A percentile compares a stretch with the other conserved stretches of the same genome.
Conservation (phyloP, 495 filamentous ascomycete species). For the Podospora bellae-mahoneyi region DNA sequence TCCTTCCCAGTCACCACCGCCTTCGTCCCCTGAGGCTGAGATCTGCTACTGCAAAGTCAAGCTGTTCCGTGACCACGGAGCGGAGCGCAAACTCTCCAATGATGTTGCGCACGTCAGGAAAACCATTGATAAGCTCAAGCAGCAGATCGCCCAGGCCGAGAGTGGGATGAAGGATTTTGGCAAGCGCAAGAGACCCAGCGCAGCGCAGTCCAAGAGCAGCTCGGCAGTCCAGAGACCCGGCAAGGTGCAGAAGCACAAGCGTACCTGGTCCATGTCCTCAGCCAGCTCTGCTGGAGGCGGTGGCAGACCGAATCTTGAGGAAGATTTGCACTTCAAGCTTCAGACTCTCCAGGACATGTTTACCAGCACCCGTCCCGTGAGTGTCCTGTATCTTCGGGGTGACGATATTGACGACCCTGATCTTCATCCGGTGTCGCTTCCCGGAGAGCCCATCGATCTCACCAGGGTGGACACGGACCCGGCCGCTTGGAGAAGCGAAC, state of each 20-base stretch:
- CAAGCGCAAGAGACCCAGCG: conserved; percentile 76
- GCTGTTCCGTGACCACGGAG: conserved; percentile 93
- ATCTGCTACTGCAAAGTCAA: conserved; percentile 95
- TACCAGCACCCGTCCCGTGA: conserved; percentile 80
- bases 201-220: conserved; percentile 46
- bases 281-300: conserved; percentile 60
- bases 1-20: conserved; percentile 39
- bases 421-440: conserved; percentile 71
- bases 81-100: conserved; percentile 91
- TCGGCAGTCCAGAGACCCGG: conserved; percentile 56
- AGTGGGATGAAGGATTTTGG: conserved; percentile 83
- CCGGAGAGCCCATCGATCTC: conserved; percentile 62
- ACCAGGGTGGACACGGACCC: conserved; percentile 57
- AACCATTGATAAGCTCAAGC: conserved; percentile 88
- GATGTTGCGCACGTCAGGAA: conserved; percentile 92
- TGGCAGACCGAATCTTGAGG: conserved; percentile 66
- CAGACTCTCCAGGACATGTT: conserved; percentile 92
- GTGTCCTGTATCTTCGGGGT: conserved; percentile 78
- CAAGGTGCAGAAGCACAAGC: conserved; percentile 84
- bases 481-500: conserved; percentile 54
- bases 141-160: conserved; percentile 85
- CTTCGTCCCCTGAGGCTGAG: conserved; percentile 52
- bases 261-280: conserved; percentile 95
- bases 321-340: conserved; percentile 84
- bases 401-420: conserved; percentile 88